These are phyloP conservation scores for Fusarium torulosum DNA, from an alignment of 2,329 filamentous ascomycete genomes.

Conservation along the genomic window DNA sequence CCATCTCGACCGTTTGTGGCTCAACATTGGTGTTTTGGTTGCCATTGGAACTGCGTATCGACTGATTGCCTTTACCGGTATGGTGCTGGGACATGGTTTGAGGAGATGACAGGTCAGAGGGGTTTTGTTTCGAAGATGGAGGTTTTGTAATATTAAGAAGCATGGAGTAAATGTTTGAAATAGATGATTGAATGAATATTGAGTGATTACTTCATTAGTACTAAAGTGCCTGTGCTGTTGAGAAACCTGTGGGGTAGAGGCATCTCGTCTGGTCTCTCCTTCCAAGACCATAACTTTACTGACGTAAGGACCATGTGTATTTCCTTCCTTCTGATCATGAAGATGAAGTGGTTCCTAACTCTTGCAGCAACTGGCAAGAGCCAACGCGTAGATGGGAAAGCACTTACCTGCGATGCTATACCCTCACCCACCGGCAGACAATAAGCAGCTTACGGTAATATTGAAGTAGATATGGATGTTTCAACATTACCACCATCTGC, in stretches of 20 bases:
- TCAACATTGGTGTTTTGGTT: conserved; percentile 60
- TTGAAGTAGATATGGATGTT: background rate
- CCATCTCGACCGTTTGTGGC: conserved; percentile 57
- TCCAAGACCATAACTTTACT: too few species aligned
- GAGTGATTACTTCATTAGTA: background rate
- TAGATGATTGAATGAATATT: background rate
- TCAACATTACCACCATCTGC: background rate
- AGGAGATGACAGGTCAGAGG: conserved; percentile 30
- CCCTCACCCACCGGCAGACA: background rate
- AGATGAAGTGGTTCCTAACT: background rate
- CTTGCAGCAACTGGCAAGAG: background rate
- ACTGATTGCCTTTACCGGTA: conserved; percentile 54
- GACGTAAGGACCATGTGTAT: too few species aligned
- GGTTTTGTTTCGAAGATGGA: background rate
- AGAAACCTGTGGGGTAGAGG: background rate
- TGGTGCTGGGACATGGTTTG: conserved; percentile 42
- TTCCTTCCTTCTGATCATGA: too few species aligned
- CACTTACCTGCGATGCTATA: background rate
- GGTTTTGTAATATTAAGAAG: background rate
- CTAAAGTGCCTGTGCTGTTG: background rate
- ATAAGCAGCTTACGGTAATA: background rate
- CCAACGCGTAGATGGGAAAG: background rate
- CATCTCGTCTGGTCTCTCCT: too few species aligned
- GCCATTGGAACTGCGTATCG: conserved; percentile 61
- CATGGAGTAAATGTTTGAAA: background rate